Percentiles rank a stretch among this genome's conserved stretches.
Conservation (phyloP, 108 stramenopile species). For the Aureococcus anophagefferens region DNA sequence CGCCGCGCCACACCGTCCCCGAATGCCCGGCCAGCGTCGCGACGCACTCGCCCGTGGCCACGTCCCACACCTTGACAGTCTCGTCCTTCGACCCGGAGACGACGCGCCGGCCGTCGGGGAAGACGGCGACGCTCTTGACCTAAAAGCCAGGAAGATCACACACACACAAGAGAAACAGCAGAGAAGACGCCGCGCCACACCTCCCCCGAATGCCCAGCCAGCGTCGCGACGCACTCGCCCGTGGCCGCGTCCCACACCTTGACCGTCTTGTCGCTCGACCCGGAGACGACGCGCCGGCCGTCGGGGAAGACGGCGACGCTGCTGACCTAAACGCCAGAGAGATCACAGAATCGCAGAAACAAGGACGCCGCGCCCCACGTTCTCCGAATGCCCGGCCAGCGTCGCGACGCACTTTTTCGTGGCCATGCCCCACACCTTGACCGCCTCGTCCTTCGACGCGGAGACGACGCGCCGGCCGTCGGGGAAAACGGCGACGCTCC, state of each 20-base stretch:
- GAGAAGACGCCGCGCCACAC: too few species aligned
- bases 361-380: constrained; percentile 44
- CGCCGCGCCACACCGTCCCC: too few species aligned
- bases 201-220: too few species aligned
- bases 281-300: constrained; percentile 21
- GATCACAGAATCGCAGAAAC: too few species aligned
- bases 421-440: constrained; percentile 85
- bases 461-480: constrained; percentile 86
- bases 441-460: constrained; percentile 80
- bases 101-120: not conserved
- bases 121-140: not conserved
- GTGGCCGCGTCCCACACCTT: constrained; percentile 33
- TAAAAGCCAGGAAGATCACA: too few species aligned
- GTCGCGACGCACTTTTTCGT: constrained; percentile 28
- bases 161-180: too few species aligned
- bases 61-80: not conserved
- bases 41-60: not conserved
- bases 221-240: constrained; percentile 14
- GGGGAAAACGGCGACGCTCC: constrained; percentile 79
- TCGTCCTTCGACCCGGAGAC: not conserved
- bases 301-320: not conserved
- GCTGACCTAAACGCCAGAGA: not conserved
- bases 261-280: constrained; percentile 40
- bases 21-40: not conserved
- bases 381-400: not conserved